A percentile compares a stretch with the other conserved stretches of the same genome.
phyloP scores from a whole-genome alignment of 345 rosid species.

The Anastatica hierochuntica region DNA sequence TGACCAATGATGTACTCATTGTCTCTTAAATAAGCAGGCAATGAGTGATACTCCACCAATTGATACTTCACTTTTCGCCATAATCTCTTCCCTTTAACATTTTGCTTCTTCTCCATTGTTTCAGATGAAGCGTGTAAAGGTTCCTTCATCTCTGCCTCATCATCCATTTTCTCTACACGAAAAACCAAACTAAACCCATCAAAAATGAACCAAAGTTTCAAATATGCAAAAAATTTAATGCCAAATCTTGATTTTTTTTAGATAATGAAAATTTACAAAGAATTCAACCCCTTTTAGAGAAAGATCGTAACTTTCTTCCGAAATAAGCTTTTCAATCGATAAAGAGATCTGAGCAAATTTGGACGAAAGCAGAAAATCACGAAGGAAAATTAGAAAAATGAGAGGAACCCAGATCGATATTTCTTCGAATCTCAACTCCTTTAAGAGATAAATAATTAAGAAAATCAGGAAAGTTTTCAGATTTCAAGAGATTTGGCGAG shows the following conservation, averaged over 20 bases:
- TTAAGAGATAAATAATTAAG: not conserved
- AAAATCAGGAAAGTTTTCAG: not conserved
- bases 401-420: too few species aligned
- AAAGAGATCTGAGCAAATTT: constrained; percentile 7
- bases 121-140: constrained; percentile 24
- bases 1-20: constrained; percentile 80
- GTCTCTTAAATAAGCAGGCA: constrained; percentile 79
- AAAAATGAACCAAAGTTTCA: not conserved
- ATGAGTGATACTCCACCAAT: constrained; percentile 77
- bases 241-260: not conserved
- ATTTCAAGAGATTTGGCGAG: not conserved
- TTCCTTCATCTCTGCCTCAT: constrained; percentile 17
- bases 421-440: too few species aligned
- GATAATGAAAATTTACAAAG: too few species aligned
- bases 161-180: constrained; percentile 36
- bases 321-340: not conserved
- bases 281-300: too few species aligned
- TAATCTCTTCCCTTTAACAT: constrained; percentile 63
- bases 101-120: constrained; percentile 35
- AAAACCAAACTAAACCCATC: not conserved
- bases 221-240: not conserved
- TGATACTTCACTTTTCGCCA: constrained; percentile 91
- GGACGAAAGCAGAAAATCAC: too few species aligned
- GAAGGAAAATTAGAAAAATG: too few species aligned
- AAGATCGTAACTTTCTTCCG: too few species aligned